Evolutionary conservation across 2,329 filamentous ascomycete species (phyloP).

Genomic region (Geosmithia putterillii): DNA sequence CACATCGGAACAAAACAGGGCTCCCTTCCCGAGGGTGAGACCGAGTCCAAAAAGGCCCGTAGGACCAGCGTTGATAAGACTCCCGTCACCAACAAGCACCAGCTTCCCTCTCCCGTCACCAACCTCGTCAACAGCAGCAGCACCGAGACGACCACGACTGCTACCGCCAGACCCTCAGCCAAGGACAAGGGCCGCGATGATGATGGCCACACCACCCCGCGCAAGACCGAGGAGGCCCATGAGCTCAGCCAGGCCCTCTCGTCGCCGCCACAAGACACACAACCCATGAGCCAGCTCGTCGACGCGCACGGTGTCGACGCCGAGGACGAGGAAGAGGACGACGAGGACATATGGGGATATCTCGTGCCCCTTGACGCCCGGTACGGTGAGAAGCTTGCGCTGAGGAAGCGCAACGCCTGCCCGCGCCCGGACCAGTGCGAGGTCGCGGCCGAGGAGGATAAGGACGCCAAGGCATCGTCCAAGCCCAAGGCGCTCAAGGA

Average conservation of each 20-base stretch:
- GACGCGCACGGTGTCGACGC: conserved; percentile 60
- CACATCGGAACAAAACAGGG: conserved; percentile 34
- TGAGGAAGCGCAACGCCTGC: conserved; percentile 64
- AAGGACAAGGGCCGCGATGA: conserved; percentile 37
- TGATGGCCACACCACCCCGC: conserved; percentile 22
- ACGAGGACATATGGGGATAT: conserved; percentile 92
- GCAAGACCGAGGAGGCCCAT: conserved; percentile 34
- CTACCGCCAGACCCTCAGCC: conserved; percentile 31
- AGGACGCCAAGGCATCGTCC: conserved; percentile 24
- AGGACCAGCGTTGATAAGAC: conserved; percentile 43
- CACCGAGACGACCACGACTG: conserved; percentile 63
- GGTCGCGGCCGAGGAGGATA: conserved; percentile 19
- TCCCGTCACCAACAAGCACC: conserved; percentile 49
- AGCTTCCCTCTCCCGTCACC: conserved; percentile 74
- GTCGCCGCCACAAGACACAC: conserved; percentile 52
- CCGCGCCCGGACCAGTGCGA: conserved; percentile 36
- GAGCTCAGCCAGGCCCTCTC: conserved; percentile 33
- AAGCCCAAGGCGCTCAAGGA: conserved; percentile 38
- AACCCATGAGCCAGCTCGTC: conserved; percentile 57
- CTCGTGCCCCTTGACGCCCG: conserved; percentile 68
- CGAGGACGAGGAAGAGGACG: conserved; percentile 61
- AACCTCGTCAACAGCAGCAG: conserved; percentile 42
- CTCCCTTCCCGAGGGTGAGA: conserved; percentile 50
- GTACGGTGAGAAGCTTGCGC: conserved; percentile 48
- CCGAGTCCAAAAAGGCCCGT: conserved; percentile 72